phyloP scores from a whole-genome alignment of 495 filamentous ascomycete species.

The Parathielavia appendiculata region DNA sequence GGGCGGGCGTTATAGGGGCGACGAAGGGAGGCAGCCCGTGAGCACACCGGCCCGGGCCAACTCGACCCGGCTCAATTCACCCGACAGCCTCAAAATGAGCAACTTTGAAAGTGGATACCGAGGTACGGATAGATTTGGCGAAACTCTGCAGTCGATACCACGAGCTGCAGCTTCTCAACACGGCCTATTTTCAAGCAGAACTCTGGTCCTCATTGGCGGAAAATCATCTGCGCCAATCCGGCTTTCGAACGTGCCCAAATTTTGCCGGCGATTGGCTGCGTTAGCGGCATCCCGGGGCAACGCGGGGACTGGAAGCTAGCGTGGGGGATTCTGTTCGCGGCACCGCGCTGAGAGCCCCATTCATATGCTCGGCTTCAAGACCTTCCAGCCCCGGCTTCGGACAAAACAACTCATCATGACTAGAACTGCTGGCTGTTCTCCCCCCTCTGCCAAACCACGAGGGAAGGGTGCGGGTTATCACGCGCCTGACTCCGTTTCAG shows the following conservation, averaged over 20 bases:
- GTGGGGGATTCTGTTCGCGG: background rate
- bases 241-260: slow-evolving; percentile 12
- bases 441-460: background rate
- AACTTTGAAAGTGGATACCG: no score
- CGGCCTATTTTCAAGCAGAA: no score
- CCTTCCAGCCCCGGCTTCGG: slow-evolving; percentile 1
- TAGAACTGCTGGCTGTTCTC: background rate
- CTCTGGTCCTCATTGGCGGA: slow-evolving; percentile 11
- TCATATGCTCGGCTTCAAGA: background rate
- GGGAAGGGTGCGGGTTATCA: background rate
- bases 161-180: background rate
- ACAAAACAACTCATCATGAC: slow-evolving; percentile 10
- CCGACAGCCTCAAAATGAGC: no score
- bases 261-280: slow-evolving; percentile 17
- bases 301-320: background rate
- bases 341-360: background rate
- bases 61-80: no score
- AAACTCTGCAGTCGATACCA: background rate
- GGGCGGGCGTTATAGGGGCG: no score
- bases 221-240: background rate
- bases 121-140: no score
- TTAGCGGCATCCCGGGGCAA: background rate
- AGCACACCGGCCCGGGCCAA: no score
- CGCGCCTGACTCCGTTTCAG: slow-evolving; percentile 1
- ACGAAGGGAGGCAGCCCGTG: no score